Percentiles rank a stretch among this genome's conserved stretches.
These are phyloP conservation scores for Syzygium jambos DNA, from an alignment of 345 rosid species.

Conservation along the genomic window DNA sequence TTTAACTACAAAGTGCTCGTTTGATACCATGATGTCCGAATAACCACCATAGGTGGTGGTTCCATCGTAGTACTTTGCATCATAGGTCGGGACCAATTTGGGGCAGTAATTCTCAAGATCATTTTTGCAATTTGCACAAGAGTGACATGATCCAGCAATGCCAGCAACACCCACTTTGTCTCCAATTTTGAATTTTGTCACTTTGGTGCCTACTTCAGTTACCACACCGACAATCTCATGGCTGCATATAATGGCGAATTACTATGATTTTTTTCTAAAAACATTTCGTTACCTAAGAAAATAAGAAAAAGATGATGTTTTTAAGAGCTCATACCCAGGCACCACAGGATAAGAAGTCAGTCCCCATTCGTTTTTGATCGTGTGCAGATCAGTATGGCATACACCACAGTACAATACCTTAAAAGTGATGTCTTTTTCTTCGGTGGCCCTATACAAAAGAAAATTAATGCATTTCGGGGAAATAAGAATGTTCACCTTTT, in stretches of 20 bases:
- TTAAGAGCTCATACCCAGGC: slow-evolving; percentile 19
- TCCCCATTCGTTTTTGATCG: slow-evolving; percentile 29
- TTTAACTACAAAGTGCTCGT: slow-evolving; percentile 34
- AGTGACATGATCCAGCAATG: slow-evolving; percentile 16
- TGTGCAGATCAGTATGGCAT: slow-evolving; percentile 35
- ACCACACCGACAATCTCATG: slow-evolving; percentile 33
- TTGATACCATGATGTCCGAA: slow-evolving; percentile 37
- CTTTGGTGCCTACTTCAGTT: slow-evolving; percentile 23
- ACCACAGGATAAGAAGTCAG: slow-evolving; percentile 26
- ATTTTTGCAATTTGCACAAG: slow-evolving; percentile 2
- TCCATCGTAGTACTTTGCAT: slow-evolving; percentile 8
- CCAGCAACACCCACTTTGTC: slow-evolving; percentile 34
- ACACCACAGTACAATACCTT: slow-evolving; percentile 31
- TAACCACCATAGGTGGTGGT: slow-evolving; percentile 19
- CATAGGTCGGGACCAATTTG: not conserved
- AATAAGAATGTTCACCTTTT: not conserved
- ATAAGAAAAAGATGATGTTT: not conserved
- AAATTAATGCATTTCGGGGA: not conserved
- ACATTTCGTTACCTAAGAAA: not conserved
- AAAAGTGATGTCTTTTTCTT: slow-evolving; percentile 22
- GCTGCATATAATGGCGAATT: not conserved
- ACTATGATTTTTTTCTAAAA: not conserved
- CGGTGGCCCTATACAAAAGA: slow-evolving; percentile 10
- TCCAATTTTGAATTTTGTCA: slow-evolving; percentile 25
- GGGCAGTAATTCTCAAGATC: slow-evolving; percentile 9